A percentile compares a stretch with the other conserved stretches of the same genome.
phyloP scores from a whole-genome alignment of 1,139 yeast species.

The Diutina mesorugosa region DNA sequence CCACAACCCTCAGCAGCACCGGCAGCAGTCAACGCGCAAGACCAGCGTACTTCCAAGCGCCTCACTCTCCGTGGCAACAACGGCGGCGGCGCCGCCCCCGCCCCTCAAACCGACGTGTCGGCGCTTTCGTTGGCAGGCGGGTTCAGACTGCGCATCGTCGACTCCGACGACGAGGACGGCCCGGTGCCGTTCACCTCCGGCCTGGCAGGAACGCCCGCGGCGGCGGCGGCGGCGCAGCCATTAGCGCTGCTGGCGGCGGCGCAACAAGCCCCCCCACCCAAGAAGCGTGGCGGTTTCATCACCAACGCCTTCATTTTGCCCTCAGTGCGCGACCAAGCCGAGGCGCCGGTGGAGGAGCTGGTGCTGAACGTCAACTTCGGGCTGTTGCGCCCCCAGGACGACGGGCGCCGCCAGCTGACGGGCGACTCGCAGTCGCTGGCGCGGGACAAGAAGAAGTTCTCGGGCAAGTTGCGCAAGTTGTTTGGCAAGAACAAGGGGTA shows the following conservation, averaged over 20 bases:
- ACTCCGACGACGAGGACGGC: slow-evolving; percentile 32
- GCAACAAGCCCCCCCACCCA: neutral
- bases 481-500: slow-evolving; percentile 30
- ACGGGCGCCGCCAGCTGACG: slow-evolving; percentile 1
- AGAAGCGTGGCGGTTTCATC: slow-evolving; percentile 4
- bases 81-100: neutral
- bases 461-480: slow-evolving; percentile 46
- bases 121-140: neutral
- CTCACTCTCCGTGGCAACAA: slow-evolving; percentile 5
- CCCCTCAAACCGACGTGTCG: neutral
- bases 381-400: neutral
- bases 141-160: slow-evolving; percentile 37
- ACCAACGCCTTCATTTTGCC: slow-evolving; percentile 3
- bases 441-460: slow-evolving; percentile 35
- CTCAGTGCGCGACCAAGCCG: slow-evolving; percentile 8
- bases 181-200: neutral
- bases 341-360: slow-evolving; percentile 6
- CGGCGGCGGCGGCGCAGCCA: neutral
- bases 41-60: slow-evolving; percentile 3
- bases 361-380: slow-evolving; percentile 3
- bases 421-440: slow-evolving; percentile 9
- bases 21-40: slow-evolving; percentile 3
- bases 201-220: slow-evolving; percentile 4
- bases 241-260: neutral
- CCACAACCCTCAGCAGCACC: slow-evolving; percentile 3